A percentile compares a stretch with the other conserved stretches of the same genome.
Evolutionary conservation across 2,329 filamentous ascomycete genomes (phyloP).

Genomic region (Penicillium sumatraense): DNA sequence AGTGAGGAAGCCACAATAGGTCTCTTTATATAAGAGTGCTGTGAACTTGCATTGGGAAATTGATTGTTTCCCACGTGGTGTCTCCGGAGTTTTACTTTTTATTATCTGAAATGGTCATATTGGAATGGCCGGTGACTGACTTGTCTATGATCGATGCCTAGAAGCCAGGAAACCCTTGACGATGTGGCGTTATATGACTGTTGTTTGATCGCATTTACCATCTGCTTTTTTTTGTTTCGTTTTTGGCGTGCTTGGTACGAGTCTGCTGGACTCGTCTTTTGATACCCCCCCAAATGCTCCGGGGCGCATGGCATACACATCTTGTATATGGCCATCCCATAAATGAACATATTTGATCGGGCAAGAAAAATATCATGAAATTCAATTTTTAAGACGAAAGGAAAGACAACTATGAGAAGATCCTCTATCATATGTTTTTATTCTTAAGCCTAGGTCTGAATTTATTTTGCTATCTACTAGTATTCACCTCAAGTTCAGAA

Average conservation of each 20-base stretch:
- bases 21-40: background rate
- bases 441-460: background rate
- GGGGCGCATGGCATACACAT: slow-evolving; percentile 11
- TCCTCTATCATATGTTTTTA: background rate
- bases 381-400: background rate
- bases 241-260: slow-evolving; percentile 3
- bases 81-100: slow-evolving; percentile 22
- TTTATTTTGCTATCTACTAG: slow-evolving; percentile 4
- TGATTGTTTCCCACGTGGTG: slow-evolving; percentile 12
- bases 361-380: background rate
- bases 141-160: background rate
- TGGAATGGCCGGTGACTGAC: background rate
- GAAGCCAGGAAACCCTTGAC: background rate
- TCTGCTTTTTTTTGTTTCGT: slow-evolving; percentile 1
- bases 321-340: background rate
- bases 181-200: slow-evolving; percentile 6
- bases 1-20: slow-evolving; percentile 15
- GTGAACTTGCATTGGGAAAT: slow-evolving; percentile 13
- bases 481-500: slow-evolving; percentile 77
- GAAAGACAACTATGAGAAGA: background rate
- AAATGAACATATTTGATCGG: background rate
- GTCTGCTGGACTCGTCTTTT: slow-evolving; percentile 4
- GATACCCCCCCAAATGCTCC: slow-evolving; percentile 8
- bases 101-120: background rate
- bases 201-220: slow-evolving; percentile 5